A percentile compares a stretch with the other conserved stretches of the same genome.
phyloP scores from a whole-genome alignment of 1,139 yeast genomes.

The Lodderomyces margitis region DNA sequence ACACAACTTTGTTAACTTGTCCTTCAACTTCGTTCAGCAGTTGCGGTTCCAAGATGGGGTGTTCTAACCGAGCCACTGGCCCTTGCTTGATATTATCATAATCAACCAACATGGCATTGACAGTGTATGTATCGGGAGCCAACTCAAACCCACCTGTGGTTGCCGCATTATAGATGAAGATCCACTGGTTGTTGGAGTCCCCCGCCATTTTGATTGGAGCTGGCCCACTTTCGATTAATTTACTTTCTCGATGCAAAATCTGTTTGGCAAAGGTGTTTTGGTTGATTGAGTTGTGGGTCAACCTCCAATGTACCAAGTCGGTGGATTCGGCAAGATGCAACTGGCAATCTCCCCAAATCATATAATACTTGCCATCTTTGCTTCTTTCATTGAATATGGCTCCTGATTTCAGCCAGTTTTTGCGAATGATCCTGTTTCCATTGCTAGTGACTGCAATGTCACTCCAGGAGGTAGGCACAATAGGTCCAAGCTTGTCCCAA shows the following conservation, averaged over 20 bases:
- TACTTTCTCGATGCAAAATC: conserved; percentile 32
- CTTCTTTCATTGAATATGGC: conserved; percentile 37
- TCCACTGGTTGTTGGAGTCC: conserved; percentile 27
- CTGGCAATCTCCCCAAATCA: conserved; percentile 47
- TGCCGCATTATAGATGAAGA: conserved; percentile 41
- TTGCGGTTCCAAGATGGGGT: conserved; percentile 38
- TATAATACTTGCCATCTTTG: conserved; percentile 37
- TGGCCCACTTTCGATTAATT: conserved; percentile 44
- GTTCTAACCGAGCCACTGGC: conserved; percentile 40
- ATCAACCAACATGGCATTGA: conserved; percentile 45
- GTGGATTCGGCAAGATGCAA: conserved; percentile 37
- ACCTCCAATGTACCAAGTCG: conserved; percentile 38
- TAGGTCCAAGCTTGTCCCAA: conserved; percentile 42
- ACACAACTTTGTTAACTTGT: conserved; percentile 44
- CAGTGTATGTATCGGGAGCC: conserved; percentile 32
- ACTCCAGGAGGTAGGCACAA: conserved; percentile 33
- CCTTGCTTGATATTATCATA: conserved; percentile 36
- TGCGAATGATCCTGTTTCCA: conserved; percentile 26
- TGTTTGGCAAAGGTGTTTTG: conserved; percentile 31
- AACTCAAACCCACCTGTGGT: conserved; percentile 37
- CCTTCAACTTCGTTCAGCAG: conserved; percentile 38
- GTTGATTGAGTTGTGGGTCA: conserved; percentile 22
- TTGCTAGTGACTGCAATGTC: conserved; percentile 30
- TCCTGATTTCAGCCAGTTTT: conserved; percentile 46
- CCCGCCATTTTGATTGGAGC: conserved; percentile 40